Evolutionary conservation across 345 rosid species (phyloP).

Genomic region (Hibiscus syriacus): DNA sequence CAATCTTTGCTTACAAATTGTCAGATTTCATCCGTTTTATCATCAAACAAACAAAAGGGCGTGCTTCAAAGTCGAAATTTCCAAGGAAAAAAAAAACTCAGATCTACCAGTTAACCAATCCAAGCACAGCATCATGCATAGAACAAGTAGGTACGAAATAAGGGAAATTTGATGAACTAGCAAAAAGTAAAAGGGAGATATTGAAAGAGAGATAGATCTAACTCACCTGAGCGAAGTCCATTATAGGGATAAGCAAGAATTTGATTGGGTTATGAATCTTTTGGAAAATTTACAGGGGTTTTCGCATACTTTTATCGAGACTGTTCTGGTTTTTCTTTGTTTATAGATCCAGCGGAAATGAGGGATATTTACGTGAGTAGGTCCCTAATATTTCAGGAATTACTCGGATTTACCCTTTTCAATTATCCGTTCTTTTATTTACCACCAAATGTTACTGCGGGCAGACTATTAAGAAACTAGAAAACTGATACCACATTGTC

Average conservation of each 20-base stretch:
- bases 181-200: background rate
- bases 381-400: background rate
- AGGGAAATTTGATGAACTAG: background rate
- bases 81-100: background rate
- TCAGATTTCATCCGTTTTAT: background rate
- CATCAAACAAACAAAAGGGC: background rate
- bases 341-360: constrained; percentile 1
- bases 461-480: too few species aligned
- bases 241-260: background rate
- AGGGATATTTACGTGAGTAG: background rate
- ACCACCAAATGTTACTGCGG: too few species aligned
- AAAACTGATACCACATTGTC: too few species aligned
- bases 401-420: background rate
- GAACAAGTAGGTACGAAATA: too few species aligned
- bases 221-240: constrained; percentile 8
- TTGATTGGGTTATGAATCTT: background rate
- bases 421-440: too few species aligned
- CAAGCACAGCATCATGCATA: too few species aligned
- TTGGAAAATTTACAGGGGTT: background rate
- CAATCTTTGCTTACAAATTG: background rate
- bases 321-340: background rate
- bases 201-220: background rate
- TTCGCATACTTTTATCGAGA: too few species aligned
- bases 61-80: background rate
- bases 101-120: too few species aligned